phyloP scores from a whole-genome alignment of 2,329 filamentous ascomycete genomes.

The Xylariaceae sp. region DNA sequence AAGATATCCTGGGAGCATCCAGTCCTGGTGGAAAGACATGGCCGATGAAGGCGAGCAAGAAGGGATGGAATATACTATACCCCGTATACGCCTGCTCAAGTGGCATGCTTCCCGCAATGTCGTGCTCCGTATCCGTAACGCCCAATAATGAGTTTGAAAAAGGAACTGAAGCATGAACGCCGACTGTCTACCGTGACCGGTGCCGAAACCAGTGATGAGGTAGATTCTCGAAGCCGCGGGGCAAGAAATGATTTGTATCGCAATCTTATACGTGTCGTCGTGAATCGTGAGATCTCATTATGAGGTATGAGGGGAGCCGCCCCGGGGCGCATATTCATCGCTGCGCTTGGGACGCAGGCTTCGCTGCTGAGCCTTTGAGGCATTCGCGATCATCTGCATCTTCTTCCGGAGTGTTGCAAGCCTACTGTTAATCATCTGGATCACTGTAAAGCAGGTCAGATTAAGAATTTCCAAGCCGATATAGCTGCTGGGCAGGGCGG shows the following conservation, averaged over 20 bases:
- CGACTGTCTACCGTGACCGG: conserved; percentile 9
- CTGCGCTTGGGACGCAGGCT: conserved; percentile 44
- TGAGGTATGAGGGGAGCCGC: conserved; percentile 44
- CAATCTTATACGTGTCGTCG: conserved; percentile 31
- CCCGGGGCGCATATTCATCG: conserved; percentile 51
- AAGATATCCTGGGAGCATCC: conserved; percentile 4
- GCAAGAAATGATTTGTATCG: conserved; percentile 27
- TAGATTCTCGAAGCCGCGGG: conserved; percentile 26
- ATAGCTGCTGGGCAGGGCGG: too few species aligned
- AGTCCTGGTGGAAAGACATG: background rate
- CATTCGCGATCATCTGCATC: conserved; percentile 55
- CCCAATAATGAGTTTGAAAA: conserved; percentile 20
- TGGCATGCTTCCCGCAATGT: conserved; percentile 14
- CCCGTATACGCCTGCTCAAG: conserved; percentile 16
- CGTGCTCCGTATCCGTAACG: conserved; percentile 22
- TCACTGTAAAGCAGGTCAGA: conserved; percentile 43
- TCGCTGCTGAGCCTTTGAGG: conserved; percentile 45
- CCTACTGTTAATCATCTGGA: conserved; percentile 56
- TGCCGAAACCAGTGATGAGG: conserved; percentile 9
- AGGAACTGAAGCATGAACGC: conserved; percentile 1
- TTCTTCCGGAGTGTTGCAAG: conserved; percentile 54
- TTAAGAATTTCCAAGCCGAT: too few species aligned
- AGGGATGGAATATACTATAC: conserved; percentile 13
- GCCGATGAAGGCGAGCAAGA: conserved; percentile 6
- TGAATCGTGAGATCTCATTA: conserved; percentile 28